Evolutionary conservation across 2,329 filamentous ascomycete species (phyloP).

Genomic region (Cordyceps sp.): DNA sequence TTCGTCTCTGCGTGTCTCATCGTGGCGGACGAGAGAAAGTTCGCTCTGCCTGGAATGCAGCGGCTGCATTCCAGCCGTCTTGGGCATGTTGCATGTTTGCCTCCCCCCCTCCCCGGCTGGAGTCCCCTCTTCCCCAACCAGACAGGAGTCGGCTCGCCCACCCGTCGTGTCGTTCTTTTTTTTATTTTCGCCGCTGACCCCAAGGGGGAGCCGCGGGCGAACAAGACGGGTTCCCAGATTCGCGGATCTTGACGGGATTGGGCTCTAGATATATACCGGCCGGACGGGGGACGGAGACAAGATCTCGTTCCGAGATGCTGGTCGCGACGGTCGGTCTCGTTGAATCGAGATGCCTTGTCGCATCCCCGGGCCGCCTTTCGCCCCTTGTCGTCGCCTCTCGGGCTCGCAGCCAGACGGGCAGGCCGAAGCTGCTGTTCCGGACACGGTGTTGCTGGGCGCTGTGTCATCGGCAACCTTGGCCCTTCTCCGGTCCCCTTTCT

Average conservation of each 20-base stretch:
- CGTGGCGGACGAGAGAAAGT: conserved; percentile 1
- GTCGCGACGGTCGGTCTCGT: not conserved
- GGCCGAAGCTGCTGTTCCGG: no score
- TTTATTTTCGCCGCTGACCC: no score
- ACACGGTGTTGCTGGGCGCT: no score
- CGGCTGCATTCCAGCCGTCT: conserved; percentile 4
- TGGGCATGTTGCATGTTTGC: not conserved
- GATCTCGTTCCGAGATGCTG: not conserved
- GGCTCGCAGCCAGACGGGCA: no score
- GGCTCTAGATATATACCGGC: not conserved
- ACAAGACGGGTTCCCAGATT: no score
- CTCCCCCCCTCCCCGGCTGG: not conserved
- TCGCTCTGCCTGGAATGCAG: conserved; percentile 5
- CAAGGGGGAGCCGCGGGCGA: no score
- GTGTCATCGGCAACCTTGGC: no score
- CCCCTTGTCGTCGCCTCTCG: no score
- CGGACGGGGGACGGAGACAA: not conserved
- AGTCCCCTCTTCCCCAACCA: no score
- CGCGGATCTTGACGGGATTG: not conserved
- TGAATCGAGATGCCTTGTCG: not conserved
- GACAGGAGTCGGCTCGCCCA: no score
- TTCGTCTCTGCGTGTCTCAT: conserved; percentile 5
- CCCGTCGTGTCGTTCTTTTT: no score
- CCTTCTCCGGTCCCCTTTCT: no score
- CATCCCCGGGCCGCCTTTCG: not conserved